phyloP scores from a whole-genome alignment of 108 stramenopile genomes.

The Cyclostephanos invisitatus region DNA sequence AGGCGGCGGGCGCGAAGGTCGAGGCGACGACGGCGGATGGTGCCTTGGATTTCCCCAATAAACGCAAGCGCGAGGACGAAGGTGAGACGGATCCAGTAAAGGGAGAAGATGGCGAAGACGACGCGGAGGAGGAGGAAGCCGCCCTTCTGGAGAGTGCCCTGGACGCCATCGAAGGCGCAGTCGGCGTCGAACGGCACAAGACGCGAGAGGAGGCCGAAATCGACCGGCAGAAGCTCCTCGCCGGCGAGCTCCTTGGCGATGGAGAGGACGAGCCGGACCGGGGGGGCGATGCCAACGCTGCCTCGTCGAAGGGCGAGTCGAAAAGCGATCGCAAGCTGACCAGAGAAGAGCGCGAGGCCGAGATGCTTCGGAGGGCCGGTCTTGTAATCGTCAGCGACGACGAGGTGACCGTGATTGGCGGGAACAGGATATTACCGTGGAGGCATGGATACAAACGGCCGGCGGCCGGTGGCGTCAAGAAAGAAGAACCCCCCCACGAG shows the following conservation, averaged over 20 bases:
- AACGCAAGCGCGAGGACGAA: slow-evolving; percentile 44
- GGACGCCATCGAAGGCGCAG: slow-evolving; percentile 59
- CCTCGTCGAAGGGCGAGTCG: neutral
- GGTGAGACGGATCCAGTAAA: slow-evolving; percentile 39
- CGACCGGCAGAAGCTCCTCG: slow-evolving; percentile 72
- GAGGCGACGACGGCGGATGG: slow-evolving; percentile 28
- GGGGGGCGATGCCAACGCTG: slow-evolving; percentile 26
- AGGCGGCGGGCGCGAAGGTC: slow-evolving; percentile 30
- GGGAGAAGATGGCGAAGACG: slow-evolving; percentile 33
- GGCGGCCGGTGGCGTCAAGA: slow-evolving; percentile 18
- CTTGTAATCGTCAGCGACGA: slow-evolving; percentile 80
- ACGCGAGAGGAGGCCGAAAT: slow-evolving; percentile 86
- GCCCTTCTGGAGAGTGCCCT: slow-evolving; percentile 76
- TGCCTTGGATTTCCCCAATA: slow-evolving; percentile 27
- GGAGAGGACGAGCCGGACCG: slow-evolving; percentile 62
- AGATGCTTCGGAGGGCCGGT: slow-evolving; percentile 67
- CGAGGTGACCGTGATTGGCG: slow-evolving; percentile 70
- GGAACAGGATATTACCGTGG: slow-evolving; percentile 73
- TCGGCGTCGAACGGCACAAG: slow-evolving; percentile 53
- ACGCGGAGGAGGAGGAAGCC: slow-evolving; percentile 36
- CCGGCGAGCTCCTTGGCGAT: slow-evolving; percentile 64
- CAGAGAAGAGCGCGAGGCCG: slow-evolving; percentile 59
- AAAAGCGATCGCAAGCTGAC: slow-evolving; percentile 47
- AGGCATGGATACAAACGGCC: slow-evolving; percentile 43
- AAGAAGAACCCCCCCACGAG: slow-evolving; percentile 13